These are phyloP conservation scores for Cnidoscolus chayamansa DNA, from an alignment of 441 rosid species.

Conservation along the genomic window DNA sequence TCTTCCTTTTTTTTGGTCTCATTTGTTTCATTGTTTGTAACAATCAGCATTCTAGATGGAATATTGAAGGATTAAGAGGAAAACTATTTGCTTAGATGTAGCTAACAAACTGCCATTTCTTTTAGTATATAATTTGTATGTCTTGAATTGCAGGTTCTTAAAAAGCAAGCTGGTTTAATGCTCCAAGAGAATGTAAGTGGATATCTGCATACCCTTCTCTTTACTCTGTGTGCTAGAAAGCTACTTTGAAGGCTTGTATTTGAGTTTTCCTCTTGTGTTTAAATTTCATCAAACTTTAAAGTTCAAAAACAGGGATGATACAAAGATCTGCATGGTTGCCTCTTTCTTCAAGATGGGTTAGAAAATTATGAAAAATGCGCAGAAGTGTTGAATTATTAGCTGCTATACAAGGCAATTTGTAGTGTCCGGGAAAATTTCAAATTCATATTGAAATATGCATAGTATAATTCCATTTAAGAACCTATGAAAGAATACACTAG, in stretches of 20 bases:
- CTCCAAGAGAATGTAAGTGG: constrained; percentile 70
- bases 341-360: neutral
- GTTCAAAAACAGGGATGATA: neutral
- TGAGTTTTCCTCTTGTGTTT: neutral
- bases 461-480: neutral
- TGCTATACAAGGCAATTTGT: neutral
- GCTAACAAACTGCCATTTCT: neutral
- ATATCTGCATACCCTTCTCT: neutral
- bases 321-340: neutral
- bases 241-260: neutral
- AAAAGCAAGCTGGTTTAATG: constrained; percentile 89
- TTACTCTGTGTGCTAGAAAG: neutral
- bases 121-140: neutral
- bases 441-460: neutral
- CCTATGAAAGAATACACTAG: neutral
- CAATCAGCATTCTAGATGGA: neutral
- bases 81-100: neutral
- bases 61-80: neutral
- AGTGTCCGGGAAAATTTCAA: neutral
- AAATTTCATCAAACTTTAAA: neutral
- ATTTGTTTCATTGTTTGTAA: neutral
- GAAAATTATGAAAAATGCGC: neutral
- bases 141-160: constrained; percentile 56
- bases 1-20: neutral
- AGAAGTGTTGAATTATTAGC: neutral